phyloP scores from a whole-genome alignment of 139 green algal genomes.

The Ettlia oleoabundans region DNA sequence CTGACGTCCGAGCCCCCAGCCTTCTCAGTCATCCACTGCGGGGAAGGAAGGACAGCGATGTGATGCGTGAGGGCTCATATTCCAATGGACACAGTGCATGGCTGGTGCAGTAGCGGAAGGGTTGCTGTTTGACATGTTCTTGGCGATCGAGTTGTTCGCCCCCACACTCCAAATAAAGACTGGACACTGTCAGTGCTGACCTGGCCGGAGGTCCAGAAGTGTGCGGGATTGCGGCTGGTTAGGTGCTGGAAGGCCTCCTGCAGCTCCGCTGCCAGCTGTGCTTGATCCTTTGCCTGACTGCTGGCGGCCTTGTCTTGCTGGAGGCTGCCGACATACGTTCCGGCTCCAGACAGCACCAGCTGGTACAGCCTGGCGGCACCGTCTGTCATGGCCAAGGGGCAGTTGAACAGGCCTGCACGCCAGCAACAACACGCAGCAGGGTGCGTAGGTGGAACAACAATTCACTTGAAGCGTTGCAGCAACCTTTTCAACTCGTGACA shows the following conservation, averaged over 20 bases:
- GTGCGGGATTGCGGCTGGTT: slow-evolving; percentile 14
- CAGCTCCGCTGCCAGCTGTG: neutral
- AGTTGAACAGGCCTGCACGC: slow-evolving; percentile 39
- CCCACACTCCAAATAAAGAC: no score
- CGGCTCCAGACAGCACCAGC: slow-evolving; percentile 11
- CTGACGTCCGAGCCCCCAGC: slow-evolving; percentile 24
- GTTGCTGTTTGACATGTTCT: no score
- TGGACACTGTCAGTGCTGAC: no score
- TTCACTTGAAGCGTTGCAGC: no score
- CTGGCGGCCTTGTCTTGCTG: no score
- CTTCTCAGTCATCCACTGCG: slow-evolving; percentile 44
- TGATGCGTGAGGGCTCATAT: neutral
- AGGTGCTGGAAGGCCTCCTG: slow-evolving; percentile 2
- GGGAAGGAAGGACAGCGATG: neutral
- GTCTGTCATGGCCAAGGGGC: slow-evolving; percentile 40
- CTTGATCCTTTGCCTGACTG: neutral
- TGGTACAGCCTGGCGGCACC: slow-evolving; percentile 29
- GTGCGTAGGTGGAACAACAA: neutral
- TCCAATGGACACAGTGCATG: no score
- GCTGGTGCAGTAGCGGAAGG: no score
- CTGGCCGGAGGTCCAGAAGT: slow-evolving; percentile 35
- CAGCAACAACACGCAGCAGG: neutral
- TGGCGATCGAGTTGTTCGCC: no score
- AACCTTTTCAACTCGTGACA: no score
- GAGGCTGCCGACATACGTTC: no score